Evolutionary conservation across 1,139 yeast species (phyloP).

Genomic region (Saccharomyces hybrid): DNA sequence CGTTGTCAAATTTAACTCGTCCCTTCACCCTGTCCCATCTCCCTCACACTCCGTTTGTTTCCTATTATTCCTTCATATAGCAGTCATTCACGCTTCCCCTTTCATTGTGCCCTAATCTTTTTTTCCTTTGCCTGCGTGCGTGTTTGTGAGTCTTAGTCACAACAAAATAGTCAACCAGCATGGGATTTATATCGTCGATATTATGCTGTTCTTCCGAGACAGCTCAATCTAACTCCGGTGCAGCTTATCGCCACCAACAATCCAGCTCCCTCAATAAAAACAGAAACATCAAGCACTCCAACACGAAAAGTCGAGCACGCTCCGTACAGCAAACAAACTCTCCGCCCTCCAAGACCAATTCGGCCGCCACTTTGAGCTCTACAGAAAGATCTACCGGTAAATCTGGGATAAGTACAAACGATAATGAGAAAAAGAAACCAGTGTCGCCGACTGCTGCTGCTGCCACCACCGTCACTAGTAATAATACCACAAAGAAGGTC

Average conservation of each 20-base stretch:
- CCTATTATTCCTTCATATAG: neutral
- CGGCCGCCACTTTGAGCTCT: neutral
- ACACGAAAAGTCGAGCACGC: neutral
- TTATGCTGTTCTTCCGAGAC: conserved; percentile 6
- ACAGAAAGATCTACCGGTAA: neutral
- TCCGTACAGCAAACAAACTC: neutral
- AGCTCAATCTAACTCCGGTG: neutral
- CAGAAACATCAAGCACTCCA: neutral
- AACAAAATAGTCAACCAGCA: neutral
- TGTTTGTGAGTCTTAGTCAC: neutral
- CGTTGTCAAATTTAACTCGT: neutral
- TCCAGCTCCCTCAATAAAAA: neutral
- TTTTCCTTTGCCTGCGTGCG: conserved; percentile 1
- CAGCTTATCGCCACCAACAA: neutral
- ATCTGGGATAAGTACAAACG: neutral
- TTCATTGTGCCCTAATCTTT: neutral
- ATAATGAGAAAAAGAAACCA: neutral
- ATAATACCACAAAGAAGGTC: neutral
- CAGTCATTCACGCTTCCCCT: neutral
- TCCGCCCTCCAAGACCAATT: neutral
- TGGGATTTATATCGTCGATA: conserved; percentile 7
- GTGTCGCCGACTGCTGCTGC: neutral
- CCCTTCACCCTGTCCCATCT: neutral
- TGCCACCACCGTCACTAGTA: neutral
- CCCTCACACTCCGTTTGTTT: neutral